Base-by-base conservation (phyloP, 345 rosid genomes). In the Aquilaria yunnanensis region DNA sequence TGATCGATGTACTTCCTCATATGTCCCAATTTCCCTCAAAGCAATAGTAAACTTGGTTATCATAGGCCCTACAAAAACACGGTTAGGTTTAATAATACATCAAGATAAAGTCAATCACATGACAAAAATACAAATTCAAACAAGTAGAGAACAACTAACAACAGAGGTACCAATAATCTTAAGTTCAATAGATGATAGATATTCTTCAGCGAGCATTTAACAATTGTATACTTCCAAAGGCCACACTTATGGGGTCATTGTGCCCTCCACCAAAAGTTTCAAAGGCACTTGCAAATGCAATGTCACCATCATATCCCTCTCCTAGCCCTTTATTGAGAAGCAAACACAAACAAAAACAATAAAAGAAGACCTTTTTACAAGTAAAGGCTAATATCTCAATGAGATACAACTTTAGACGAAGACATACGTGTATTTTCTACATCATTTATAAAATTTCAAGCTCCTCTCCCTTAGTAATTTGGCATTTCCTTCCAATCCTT, bases 1-100 rank as follows among this genome's bases (percentile, higher is more conserved):
- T 47, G 99, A 89, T 32, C 99, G 90, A 72, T 91, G 96, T 71
- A 95, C 90, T 77, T 95, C 99, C 69, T 91, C 91, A 79, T 91
- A 91, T 31, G 98, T 95, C 58, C 98, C 99, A 70, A 95, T 91
- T 76, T 95, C 99, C 76, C 99, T 85, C 82, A 95, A 73, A 5
- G 99, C 99, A 76, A 95, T 91, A 32, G 99, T 95, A 74, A 91
- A 95, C 77, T 95, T 95, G 58, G 96, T 95, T 96, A 95, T 95
- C 54, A 95, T 97, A 63, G 99, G 98, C 50, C 98, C 99, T 94
- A 69, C 7, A 59, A 2, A 67, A 75, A 57, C 57, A 75, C 72
- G 31, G 69, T 14, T 54, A 60, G 51, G 59, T 51, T 65, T 50
- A 60, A 34, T 67, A 49, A 76, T 37, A 67, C 48, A 30, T 56